Percentiles rank a stretch among this genome's conserved stretches.
These are phyloP conservation scores for Trebouxia sp. DNA, from an alignment of 139 green algal species.

Conservation along the genomic window DNA sequence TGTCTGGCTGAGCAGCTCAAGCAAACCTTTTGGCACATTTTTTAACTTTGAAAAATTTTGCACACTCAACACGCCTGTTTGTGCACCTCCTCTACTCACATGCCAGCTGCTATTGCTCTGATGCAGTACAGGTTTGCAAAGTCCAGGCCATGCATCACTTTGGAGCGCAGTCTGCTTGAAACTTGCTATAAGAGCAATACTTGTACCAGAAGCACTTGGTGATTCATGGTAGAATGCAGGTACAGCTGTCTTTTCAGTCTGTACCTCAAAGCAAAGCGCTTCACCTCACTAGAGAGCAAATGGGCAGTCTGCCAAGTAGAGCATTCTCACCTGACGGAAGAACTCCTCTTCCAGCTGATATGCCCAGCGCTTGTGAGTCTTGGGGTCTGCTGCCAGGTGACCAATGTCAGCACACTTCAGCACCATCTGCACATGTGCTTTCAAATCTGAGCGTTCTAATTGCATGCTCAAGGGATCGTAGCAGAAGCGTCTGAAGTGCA, in stretches of 20 bases:
- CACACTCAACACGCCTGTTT: too few relatives aligned
- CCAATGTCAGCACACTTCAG: conserved; percentile 22
- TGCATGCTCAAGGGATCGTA: neutral
- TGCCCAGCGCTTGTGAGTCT: conserved; percentile 1
- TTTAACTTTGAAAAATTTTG: neutral
- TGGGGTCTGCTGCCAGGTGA: neutral
- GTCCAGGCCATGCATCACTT: too few relatives aligned
- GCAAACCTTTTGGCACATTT: neutral
- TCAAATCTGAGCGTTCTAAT: neutral
- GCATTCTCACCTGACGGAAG: neutral
- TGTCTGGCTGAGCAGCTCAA: too few relatives aligned
- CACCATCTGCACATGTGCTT: neutral
- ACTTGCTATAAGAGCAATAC: too few relatives aligned
- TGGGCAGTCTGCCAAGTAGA: neutral
- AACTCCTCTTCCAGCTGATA: conserved; percentile 12
- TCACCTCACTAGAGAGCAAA: neutral
- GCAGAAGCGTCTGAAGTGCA: neutral
- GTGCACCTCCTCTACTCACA: too few relatives aligned
- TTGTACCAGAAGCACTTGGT: too few relatives aligned
- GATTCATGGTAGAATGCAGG: too few relatives aligned
- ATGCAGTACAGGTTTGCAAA: too few relatives aligned
- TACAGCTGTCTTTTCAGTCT: too few relatives aligned
- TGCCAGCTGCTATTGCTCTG: too few relatives aligned
- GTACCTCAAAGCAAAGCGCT: neutral
- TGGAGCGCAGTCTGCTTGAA: too few relatives aligned